Evolutionary conservation across 345 rosid genomes (phyloP), one percentile per base, ranked within the genome.

Genomic region (Brassica incana): DNA sequence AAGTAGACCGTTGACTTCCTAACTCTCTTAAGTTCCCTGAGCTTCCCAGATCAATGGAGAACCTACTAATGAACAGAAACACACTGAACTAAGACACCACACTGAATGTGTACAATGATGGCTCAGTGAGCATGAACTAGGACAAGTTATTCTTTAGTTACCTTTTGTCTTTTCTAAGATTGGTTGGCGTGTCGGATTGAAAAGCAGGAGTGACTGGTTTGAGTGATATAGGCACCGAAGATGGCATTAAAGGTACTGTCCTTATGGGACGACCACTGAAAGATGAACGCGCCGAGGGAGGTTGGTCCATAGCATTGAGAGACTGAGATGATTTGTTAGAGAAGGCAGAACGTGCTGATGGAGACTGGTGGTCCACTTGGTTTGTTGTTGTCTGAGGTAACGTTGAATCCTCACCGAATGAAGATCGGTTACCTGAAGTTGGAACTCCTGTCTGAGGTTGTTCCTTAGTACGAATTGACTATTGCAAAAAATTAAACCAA

Each of bases 401-500:
- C 63, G 67, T 35, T n/a, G 83, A 43, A 67, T 77, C 87, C 60
- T 52, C 65, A 52, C 76, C 36, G 14, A 72, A 20, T 40, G 87
- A 77, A n/a, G 86, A 65, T 71, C 82, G 84, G 73, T 60, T 77
- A 74, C 80, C 77, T 65, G 86, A 64, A 67, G 84, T 71, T 63
- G 92, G 80, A 72, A 82, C 88, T 71, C 81, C 80, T 33, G 89
- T 74, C 52, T 79, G 75, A 35, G 85, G 77, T 48, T 86, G 97
- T 61, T 90, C 98, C 81, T 79, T 80, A 71, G 84, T 81, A 74
- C 84, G 89, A 81, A 89, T 88, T 77, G 92, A 81, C 98, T 92
- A 86, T 72, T 50, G 72, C 23, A 79, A 61, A 81, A 79, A 61
- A 78, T 60, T 6, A 75, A 48, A 72, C 32, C 2, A 65, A 58